Base-by-base conservation (phyloP, 768 basidiomycete genomes). In the Phylloporus rhodoxanthus region DNA sequence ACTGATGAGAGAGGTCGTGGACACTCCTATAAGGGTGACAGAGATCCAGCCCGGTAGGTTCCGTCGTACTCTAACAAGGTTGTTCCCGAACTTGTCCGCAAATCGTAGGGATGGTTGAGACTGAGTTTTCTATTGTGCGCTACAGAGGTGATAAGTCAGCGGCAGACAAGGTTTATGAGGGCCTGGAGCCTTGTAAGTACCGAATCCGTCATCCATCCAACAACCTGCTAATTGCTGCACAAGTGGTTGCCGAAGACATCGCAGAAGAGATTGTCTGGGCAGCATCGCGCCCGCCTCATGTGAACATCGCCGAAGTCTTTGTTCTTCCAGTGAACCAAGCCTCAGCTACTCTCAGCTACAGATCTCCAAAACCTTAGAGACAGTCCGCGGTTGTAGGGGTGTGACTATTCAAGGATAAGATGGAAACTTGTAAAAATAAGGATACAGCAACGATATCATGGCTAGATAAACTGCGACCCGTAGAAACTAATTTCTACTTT, bases 201-300 rank as follows among this genome's bases (percentile, higher is more conserved):
- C 28, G 13, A 28, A 20, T 13, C 4, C 2, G 3, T 10, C 3
- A 10, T 44, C 37, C 19, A 17, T 2, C 32, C 45, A 4, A 55
- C 9, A 26, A 17, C 32, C 8, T 36, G 42, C 52, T 47, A 38
- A 52, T 60, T 45, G 39, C 42, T 40, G 15, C 28, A 20, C 28
- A 60, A 93, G 89, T 95, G 67, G 76, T 79, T 6, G 82, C 85
- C 7, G 77, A 85, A 52, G 93, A 97, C 62, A 86, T 97, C 40
- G 96, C 96, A 1, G 96, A 99, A 66, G 93, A 98, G 69, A 94
- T 99, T 61, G 92, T 95, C 17, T 99, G 95, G 95, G 84, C 84
- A 13, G 95, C 96, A 17, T 77, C 87, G 10, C 84, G 94, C 36
- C 94, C 94, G 10, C 76, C 88, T 34, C 94, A 95, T 62, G 90